Conservation (phyloP, 1,139 yeast species). For the Candida gigantensis region DNA sequence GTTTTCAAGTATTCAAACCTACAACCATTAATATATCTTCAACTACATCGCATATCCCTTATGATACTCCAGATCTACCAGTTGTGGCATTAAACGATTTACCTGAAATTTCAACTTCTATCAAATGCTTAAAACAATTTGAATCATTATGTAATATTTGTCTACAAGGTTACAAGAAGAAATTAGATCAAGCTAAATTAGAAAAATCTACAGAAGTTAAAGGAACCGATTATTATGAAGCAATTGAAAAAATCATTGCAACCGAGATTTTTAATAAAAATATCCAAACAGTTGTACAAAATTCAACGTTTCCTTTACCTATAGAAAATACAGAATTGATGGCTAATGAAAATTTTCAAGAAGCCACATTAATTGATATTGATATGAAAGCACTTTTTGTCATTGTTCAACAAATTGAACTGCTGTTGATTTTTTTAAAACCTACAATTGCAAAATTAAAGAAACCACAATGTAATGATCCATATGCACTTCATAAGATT, state of each 20-base stretch:
- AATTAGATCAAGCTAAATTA: conserved; percentile 41
- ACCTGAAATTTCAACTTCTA: conserved; percentile 30
- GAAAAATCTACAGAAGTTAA: conserved; percentile 24
- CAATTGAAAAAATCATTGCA: conserved; percentile 8
- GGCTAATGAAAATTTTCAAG: conserved; percentile 21
- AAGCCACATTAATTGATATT: conserved; percentile 43
- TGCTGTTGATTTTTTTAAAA: conserved; percentile 28
- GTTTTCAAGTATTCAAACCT: conserved; percentile 39
- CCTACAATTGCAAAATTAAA: conserved; percentile 26
- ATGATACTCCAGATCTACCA: conserved; percentile 36
- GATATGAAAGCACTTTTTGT: conserved; percentile 39
- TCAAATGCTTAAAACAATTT: conserved; percentile 38
- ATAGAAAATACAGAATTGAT: conserved; percentile 14
- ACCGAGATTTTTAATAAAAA: conserved; percentile 11
- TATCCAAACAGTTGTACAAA: conserved; percentile 19
- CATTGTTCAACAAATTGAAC: conserved; percentile 23
- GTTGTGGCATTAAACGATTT: conserved; percentile 33
- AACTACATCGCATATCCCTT: conserved; percentile 41
- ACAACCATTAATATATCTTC: conserved; percentile 34
- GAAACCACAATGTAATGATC: conserved; percentile 17
- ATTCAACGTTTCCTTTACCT: conserved; percentile 20
- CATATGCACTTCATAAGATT: conserved; percentile 49
- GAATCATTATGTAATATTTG: conserved; percentile 41
- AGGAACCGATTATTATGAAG: conserved; percentile 11
- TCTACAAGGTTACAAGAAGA: conserved; percentile 48